Evolutionary conservation across 208 protist species (phyloP).

Genomic region (Zelonia costaricensis): DNA sequence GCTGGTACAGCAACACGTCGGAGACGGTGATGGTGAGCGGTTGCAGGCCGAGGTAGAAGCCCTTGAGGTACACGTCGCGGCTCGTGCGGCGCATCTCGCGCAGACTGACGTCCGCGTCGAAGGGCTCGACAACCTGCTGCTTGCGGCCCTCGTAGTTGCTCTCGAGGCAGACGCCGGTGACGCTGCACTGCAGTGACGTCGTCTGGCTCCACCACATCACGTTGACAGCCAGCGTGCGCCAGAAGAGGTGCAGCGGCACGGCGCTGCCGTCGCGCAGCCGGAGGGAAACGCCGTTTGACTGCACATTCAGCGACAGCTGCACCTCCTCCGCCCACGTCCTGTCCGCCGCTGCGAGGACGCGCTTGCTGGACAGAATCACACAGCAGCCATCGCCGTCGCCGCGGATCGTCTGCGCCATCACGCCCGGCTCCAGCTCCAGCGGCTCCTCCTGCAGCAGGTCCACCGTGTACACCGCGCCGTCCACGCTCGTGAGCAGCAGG

Average conservation of each 20-base stretch:
- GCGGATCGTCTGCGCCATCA: slow-evolving; percentile 19
- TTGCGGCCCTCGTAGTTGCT: slow-evolving; percentile 38
- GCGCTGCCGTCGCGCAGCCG: slow-evolving; percentile 26
- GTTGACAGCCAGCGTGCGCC: slow-evolving; percentile 27
- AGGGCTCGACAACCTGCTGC: slow-evolving; percentile 36
- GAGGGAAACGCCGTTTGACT: slow-evolving; percentile 21
- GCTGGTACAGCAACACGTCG: slow-evolving; percentile 58
- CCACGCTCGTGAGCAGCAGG: slow-evolving; percentile 28
- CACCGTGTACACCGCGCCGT: slow-evolving; percentile 11
- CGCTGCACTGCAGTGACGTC: slow-evolving; percentile 48
- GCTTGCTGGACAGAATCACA: slow-evolving; percentile 20
- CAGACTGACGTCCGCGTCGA: slow-evolving; percentile 46
- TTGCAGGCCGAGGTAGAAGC: slow-evolving; percentile 42
- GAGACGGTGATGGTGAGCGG: slow-evolving; percentile 48
- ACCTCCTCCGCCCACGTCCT: slow-evolving; percentile 22
- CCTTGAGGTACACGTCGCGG: slow-evolving; percentile 25
- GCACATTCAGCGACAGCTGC: slow-evolving; percentile 29
- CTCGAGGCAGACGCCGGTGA: slow-evolving; percentile 36
- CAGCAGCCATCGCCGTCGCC: slow-evolving; percentile 15
- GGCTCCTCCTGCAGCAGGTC: slow-evolving; percentile 29
- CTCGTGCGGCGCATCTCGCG: slow-evolving; percentile 31
- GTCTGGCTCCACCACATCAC: slow-evolving; percentile 28
- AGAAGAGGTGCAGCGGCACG: slow-evolving; percentile 24
- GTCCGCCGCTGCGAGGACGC: slow-evolving; percentile 10
- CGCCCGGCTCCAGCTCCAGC: slow-evolving; percentile 30